Base-by-base conservation (phyloP, 768 basidiomycete genomes). In the Collybia nuda region DNA sequence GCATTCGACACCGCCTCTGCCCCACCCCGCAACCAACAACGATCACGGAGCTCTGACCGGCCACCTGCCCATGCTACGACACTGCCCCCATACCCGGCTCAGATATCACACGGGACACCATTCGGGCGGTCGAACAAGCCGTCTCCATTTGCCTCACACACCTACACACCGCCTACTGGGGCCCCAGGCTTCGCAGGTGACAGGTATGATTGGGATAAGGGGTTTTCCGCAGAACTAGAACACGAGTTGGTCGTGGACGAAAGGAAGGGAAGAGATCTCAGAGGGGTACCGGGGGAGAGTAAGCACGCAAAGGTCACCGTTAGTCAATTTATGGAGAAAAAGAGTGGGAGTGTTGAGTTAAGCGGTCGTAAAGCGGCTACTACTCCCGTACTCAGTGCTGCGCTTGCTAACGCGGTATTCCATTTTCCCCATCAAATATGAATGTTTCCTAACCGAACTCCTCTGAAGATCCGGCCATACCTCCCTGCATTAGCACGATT, bases 181-280 rank as follows among this genome's bases (percentile, higher is more conserved):
- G 92, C 91, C 0, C 91, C 91, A 0, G 92, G 89, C 5, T 91
- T 86, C 56, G 73, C 67, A 12, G 87, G 87, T 0, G 87, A 88
- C 41, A 66, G 69, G 14, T 73, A 79, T 52, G 69, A 74, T 50
- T 82, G 90, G 90, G 84, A 92, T 63, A 83, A 80, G 47, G 82
- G 84, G 0, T 85, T 73, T 58, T 83, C 80, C 0, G 72, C 70
- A 2, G 71, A 72, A 24, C 62, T 82, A 17, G 57, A 55, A 12
- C 60, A 63, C 2, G 48, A 44, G 18, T 52, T 52, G 7, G 44
- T 51, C 12, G 46, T 35, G 35, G 41, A 40, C 12, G 43, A 41
- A 40, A 32, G 39, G 29, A 19, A 44, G 50, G 22, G 18, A 38
- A 24, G 44, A 41, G 17, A 54, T 47, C 41, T 56, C 60, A 28